These are phyloP conservation scores for Yamadazyma scolyti DNA, from an alignment of 805 yeast genomes.

Conservation along the genomic window DNA sequence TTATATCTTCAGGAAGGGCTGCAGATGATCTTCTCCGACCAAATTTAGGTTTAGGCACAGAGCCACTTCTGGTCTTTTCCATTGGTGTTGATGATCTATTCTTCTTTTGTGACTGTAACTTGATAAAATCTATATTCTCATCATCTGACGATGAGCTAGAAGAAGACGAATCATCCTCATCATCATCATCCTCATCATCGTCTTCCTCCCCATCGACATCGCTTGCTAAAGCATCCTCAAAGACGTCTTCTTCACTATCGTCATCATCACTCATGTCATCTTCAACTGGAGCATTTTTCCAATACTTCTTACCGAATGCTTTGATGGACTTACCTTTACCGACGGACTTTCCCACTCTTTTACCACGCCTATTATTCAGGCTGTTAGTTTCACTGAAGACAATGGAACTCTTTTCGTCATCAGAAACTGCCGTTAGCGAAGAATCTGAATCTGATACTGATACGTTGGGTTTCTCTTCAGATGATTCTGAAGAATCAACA, in stretches of 20 bases:
- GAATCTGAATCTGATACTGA: conserved; percentile 31
- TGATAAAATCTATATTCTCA: conserved; percentile 66
- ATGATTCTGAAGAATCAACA: conserved; percentile 25
- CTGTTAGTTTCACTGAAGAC: conserved; percentile 2
- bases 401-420: conserved; percentile 13
- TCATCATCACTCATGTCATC: conserved; percentile 10
- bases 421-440: conserved; percentile 38
- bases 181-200: conserved; percentile 7
- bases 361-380: not conserved
- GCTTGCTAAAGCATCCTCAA: conserved; percentile 1
- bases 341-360: conserved; percentile 3
- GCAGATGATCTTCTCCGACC: conserved; percentile 36
- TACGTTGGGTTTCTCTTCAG: conserved; percentile 4
- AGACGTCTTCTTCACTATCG: conserved; percentile 11
- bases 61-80: conserved; percentile 7
- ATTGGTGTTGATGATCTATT: conserved; percentile 52
- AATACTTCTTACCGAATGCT: conserved; percentile 4
- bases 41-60: conserved; percentile 19
- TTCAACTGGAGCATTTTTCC: conserved; percentile 2
- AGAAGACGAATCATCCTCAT: conserved; percentile 19
- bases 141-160: conserved; percentile 53
- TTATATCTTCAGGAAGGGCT: conserved; percentile 40
- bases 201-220: conserved; percentile 10
- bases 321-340: conserved; percentile 6
- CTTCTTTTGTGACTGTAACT: conserved; percentile 65